These are phyloP conservation scores for Ogataea ganodermae DNA, from an alignment of 805 yeast genomes.

Conservation along the genomic window DNA sequence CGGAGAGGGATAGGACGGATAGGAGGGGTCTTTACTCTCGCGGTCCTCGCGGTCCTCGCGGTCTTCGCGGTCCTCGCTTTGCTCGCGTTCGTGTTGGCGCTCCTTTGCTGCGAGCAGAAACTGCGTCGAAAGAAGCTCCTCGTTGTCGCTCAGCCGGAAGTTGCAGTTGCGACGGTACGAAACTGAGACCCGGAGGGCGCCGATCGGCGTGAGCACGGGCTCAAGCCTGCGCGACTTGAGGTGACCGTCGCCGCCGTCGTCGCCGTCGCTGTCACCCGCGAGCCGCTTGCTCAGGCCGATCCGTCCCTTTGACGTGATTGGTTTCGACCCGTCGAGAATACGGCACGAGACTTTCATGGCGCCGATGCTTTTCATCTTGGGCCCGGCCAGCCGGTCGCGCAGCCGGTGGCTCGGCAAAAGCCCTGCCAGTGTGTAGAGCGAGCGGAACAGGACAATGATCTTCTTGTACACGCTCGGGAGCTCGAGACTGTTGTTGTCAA, in stretches of 20 bases:
- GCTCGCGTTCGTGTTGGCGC: not conserved
- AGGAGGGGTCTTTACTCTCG: constrained; percentile 19
- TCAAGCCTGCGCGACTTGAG: constrained; percentile 62
- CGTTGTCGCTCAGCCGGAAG: constrained; percentile 68
- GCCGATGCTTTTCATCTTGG: constrained; percentile 32
- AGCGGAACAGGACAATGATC: constrained; percentile 71
- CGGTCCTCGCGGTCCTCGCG: constrained; percentile 16
- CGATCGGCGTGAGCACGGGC: constrained; percentile 75
- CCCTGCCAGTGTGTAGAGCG: constrained; percentile 64
- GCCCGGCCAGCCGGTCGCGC: constrained; percentile 43
- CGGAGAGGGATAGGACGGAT: constrained; percentile 25
- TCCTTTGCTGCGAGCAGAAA: constrained; percentile 16
- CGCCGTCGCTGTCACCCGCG: constrained; percentile 19
- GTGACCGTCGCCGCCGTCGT: constrained; percentile 37
- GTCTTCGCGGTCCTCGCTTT: constrained; percentile 11
- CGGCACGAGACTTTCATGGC: constrained; percentile 55
- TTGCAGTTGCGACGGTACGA: constrained; percentile 74
- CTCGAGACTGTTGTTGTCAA: constrained; percentile 46
- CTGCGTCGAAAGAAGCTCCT: constrained; percentile 55
- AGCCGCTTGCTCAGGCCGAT: constrained; percentile 71
- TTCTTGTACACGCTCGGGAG: constrained; percentile 72
- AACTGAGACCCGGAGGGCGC: constrained; percentile 71
- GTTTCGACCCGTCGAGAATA: constrained; percentile 72
- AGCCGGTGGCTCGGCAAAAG: constrained; percentile 74
- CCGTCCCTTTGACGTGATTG: constrained; percentile 79